A percentile compares a stretch with the other conserved stretches of the same genome.
Evolutionary conservation across 2,329 filamentous ascomycete genomes (phyloP).

Genomic region (Tolypocladium inflatum): DNA sequence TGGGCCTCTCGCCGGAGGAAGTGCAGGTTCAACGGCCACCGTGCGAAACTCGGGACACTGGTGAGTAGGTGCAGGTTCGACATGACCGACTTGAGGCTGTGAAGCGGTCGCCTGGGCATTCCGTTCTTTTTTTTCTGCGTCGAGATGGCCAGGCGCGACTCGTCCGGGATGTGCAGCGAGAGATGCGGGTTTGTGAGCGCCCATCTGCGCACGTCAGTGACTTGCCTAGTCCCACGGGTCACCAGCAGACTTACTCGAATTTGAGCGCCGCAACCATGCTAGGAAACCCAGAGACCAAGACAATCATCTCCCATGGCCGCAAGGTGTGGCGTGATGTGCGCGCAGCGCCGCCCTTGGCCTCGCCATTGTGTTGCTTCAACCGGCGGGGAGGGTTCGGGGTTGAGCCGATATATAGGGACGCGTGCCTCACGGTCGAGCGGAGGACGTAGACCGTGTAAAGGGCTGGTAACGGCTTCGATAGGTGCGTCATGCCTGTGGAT

Average conservation of each 20-base stretch:
- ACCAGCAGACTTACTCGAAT: slow-evolving; percentile 62
- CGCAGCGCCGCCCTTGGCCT: slow-evolving; percentile 68
- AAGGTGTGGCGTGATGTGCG: slow-evolving; percentile 59
- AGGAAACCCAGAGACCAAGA: slow-evolving; percentile 79
- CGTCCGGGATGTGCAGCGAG: slow-evolving; percentile 65
- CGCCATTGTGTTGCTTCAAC: slow-evolving; percentile 85
- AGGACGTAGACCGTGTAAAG: slow-evolving; percentile 93
- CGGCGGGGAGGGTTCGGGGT: slow-evolving; percentile 82
- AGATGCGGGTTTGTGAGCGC: slow-evolving; percentile 80
- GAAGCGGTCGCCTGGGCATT: slow-evolving; percentile 45
- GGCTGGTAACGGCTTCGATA: slow-evolving; percentile 60
- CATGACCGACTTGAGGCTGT: slow-evolving; percentile 58
- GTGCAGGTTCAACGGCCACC: slow-evolving; percentile 74
- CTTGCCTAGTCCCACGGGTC: too few relatives aligned
- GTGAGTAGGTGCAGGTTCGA: slow-evolving; percentile 76
- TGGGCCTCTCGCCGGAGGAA: slow-evolving; percentile 69
- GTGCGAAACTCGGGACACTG: slow-evolving; percentile 65
- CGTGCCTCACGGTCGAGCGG: slow-evolving; percentile 65
- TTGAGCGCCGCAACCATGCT: slow-evolving; percentile 81
- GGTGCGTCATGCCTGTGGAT: slow-evolving; percentile 25
- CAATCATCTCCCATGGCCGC: slow-evolving; percentile 86
- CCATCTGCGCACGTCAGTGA: slow-evolving; percentile 52
- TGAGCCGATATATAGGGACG: slow-evolving; percentile 77
- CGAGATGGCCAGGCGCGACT: slow-evolving; percentile 47
- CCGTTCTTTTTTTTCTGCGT: slow-evolving; percentile 42